A percentile compares a stretch with the other conserved stretches of the same genome.
Evolutionary conservation across 345 rosid genomes (phyloP).

Genomic region (sweet orange (Citrus sinensis)): DNA sequence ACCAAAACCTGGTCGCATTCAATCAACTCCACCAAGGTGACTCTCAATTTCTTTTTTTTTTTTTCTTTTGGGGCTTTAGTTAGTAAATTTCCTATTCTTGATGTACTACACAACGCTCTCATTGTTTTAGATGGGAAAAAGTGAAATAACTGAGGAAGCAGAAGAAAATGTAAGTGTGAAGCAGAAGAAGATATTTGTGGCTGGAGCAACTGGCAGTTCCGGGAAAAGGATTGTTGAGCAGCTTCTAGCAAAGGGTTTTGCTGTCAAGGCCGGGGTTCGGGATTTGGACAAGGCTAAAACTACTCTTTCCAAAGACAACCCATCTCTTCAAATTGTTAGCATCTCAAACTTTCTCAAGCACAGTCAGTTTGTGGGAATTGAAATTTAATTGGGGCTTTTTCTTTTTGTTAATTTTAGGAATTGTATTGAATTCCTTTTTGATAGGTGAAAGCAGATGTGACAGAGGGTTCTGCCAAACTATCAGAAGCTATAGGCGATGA

Average conservation of each 20-base stretch:
- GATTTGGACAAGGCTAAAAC: slow-evolving; percentile 68
- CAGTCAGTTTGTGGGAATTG: not conserved
- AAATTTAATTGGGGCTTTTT: slow-evolving; percentile 1
- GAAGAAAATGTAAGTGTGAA: slow-evolving; percentile 16
- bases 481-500: slow-evolving; percentile 80
- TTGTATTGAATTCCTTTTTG: slow-evolving; percentile 1
- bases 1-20: slow-evolving; percentile 23
- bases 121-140: slow-evolving; percentile 49
- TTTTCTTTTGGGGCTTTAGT: not conserved
- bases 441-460: slow-evolving; percentile 89
- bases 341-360: not conserved
- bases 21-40: slow-evolving; percentile 31
- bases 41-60: not conserved
- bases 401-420: not conserved
- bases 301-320: slow-evolving; percentile 47
- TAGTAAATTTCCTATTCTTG: not conserved
- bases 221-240: slow-evolving; percentile 84
- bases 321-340: slow-evolving; percentile 72
- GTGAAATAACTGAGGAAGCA: slow-evolving; percentile 41
- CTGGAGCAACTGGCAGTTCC: slow-evolving; percentile 85
- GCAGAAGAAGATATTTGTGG: slow-evolving; percentile 72
- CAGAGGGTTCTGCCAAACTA: slow-evolving; percentile 73
- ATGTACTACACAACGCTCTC: not conserved
- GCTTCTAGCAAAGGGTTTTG: slow-evolving; percentile 75
- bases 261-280: slow-evolving; percentile 85